Conservation (phyloP, 306 rosid species). For the Cicer arietinum region DNA sequence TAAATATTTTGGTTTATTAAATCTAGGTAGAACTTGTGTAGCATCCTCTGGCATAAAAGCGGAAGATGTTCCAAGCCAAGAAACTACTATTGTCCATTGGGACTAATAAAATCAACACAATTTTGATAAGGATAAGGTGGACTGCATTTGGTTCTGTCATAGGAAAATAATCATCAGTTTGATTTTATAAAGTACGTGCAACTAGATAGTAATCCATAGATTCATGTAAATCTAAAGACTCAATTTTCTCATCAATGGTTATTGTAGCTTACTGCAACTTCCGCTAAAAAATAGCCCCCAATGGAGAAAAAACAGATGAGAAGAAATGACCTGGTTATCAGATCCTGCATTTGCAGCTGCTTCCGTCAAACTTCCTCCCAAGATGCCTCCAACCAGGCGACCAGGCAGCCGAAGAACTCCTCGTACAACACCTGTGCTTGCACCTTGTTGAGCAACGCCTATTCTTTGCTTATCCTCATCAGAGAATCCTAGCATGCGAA, state of each 20-base stretch:
- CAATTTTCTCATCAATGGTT: slow-evolving; percentile 13
- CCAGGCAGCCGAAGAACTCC: slow-evolving; percentile 94
- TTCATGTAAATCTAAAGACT: neutral
- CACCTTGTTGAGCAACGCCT: slow-evolving; percentile 80
- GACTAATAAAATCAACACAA: slow-evolving; percentile 3
- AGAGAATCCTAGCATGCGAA: slow-evolving; percentile 94
- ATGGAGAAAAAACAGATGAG: neutral
- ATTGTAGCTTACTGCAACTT: slow-evolving; percentile 6
- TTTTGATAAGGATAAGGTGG: neutral
- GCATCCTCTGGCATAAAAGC: neutral
- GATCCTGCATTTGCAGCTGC: slow-evolving; percentile 56
- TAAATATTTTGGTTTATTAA: neutral
- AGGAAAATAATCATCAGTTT: neutral
- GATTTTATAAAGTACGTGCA: neutral
- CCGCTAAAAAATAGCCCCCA: neutral
- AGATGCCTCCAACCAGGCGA: slow-evolving; percentile 95
- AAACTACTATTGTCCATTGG: neutral
- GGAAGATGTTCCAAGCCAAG: slow-evolving; percentile 1
- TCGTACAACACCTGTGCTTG: slow-evolving; percentile 90
- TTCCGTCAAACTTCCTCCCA: slow-evolving; percentile 74
- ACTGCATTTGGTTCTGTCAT: neutral
- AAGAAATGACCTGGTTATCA: slow-evolving; percentile 68
- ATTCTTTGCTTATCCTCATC: slow-evolving; percentile 92
- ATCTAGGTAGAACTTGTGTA: slow-evolving; percentile 8
- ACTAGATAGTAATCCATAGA: slow-evolving; percentile 23